These are phyloP conservation scores for Batkoa obscura DNA, from an alignment of 371 early-diverging fungal genomes.

Conservation along the genomic window DNA sequence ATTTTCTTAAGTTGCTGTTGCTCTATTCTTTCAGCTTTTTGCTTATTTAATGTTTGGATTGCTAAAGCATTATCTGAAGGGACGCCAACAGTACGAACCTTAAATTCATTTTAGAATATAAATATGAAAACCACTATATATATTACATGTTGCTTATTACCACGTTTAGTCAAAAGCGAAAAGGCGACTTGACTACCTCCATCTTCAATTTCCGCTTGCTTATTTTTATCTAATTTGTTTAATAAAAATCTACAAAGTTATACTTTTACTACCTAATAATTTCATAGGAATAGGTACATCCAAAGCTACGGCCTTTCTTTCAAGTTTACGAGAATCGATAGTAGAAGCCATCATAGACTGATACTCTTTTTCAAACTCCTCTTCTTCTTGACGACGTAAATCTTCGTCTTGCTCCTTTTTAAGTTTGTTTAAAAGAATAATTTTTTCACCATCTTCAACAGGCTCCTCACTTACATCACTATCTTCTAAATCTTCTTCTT, in stretches of 20 bases:
- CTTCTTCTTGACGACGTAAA: constrained; percentile 25
- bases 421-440: neutral
- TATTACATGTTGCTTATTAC: constrained; percentile 68
- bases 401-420: constrained; percentile 22
- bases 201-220: constrained; percentile 4
- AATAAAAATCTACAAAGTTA: neutral
- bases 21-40: constrained; percentile 74
- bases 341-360: constrained; percentile 66
- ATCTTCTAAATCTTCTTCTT: constrained; percentile 21
- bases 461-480: constrained; percentile 1
- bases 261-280: constrained; percentile 22
- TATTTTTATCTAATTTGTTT: neutral
- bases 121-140: neutral
- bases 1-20: constrained; percentile 72
- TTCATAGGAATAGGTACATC: constrained; percentile 71
- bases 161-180: constrained; percentile 74
- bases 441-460: constrained; percentile 5
- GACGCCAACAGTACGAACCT: constrained; percentile 47
- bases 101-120: too few relatives aligned
- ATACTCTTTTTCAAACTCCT: constrained; percentile 56
- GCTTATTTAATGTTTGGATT: constrained; percentile 55
- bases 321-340: constrained; percentile 56
- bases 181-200: constrained; percentile 52
- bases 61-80: constrained; percentile 75
- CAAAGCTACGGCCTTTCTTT: constrained; percentile 44